Evolutionary conservation across 495 filamentous ascomycete genomes (phyloP).

Genomic region (Penicillium robsamsonii): DNA sequence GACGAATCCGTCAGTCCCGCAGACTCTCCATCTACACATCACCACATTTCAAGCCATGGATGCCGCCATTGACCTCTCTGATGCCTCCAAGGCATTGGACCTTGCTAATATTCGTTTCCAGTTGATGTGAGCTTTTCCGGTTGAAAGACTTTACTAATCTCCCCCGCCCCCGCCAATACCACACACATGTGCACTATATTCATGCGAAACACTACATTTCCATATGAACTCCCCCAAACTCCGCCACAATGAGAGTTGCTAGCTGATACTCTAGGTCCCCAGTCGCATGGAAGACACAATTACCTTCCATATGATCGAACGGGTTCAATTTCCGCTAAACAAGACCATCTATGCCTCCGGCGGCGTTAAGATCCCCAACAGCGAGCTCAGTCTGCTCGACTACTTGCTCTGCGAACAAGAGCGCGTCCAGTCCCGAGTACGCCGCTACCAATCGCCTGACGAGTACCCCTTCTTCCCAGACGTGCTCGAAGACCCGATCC

Average conservation of each 20-base stretch:
- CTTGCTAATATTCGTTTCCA: conserved; percentile 92
- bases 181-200: background rate
- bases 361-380: conserved; percentile 74
- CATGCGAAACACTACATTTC: background rate
- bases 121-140: conserved; percentile 67
- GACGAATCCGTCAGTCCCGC: conserved; percentile 12
- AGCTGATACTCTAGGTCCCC: conserved; percentile 14
- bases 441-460: conserved; percentile 93
- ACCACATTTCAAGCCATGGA: conserved; percentile 62
- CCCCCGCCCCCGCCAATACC: conserved; percentile 16
- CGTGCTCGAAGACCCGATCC: conserved; percentile 72
- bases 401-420: conserved; percentile 91
- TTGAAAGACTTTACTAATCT: background rate
- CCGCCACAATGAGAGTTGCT: background rate
- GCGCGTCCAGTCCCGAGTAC: conserved; percentile 85
- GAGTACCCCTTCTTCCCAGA: conserved; percentile 98
- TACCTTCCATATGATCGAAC: conserved; percentile 96
- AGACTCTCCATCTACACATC: conserved; percentile 12
- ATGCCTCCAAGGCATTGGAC: conserved; percentile 81
- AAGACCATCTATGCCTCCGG: conserved; percentile 78
- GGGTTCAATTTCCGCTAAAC: conserved; percentile 95
- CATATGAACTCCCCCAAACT: background rate
- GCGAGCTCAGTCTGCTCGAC: conserved; percentile 78
- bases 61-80: conserved; percentile 79
- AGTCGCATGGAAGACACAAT: conserved; percentile 98